These are phyloP conservation scores for Porphyrellus cyaneotinctus DNA, from an alignment of 768 basidiomycete species.

Conservation along the genomic window DNA sequence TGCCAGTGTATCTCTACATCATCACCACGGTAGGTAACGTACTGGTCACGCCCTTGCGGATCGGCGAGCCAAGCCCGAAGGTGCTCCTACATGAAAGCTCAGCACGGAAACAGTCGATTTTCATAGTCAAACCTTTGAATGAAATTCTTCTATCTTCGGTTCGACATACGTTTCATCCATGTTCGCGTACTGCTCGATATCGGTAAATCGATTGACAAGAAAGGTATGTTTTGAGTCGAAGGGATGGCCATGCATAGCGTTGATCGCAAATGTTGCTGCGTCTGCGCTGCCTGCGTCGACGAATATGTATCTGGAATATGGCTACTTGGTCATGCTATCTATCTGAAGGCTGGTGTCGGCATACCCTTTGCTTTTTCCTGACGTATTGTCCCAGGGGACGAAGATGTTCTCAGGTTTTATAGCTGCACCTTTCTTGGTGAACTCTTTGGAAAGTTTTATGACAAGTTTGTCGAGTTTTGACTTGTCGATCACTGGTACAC, in stretches of 20 bases:
- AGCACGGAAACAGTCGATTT: slow-evolving; percentile 1
- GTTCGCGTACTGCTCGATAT: slow-evolving; percentile 78
- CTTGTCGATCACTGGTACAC: slow-evolving; percentile 85
- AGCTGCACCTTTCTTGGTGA: slow-evolving; percentile 72
- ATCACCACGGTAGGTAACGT: slow-evolving; percentile 89
- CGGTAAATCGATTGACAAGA: slow-evolving; percentile 80
- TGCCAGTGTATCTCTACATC: slow-evolving; percentile 92
- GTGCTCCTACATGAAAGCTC: slow-evolving; percentile 65
- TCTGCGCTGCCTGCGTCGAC: slow-evolving; percentile 70
- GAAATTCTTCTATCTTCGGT: slow-evolving; percentile 69
- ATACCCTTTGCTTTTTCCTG: slow-evolving; percentile 90
- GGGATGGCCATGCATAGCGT: slow-evolving; percentile 66
- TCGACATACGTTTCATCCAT: slow-evolving; percentile 78
- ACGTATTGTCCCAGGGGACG: slow-evolving; percentile 83
- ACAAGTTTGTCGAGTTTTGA: slow-evolving; percentile 80
- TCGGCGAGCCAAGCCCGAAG: slow-evolving; percentile 94
- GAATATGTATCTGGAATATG: slow-evolving; percentile 64
- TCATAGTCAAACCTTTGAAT: slow-evolving; percentile 53
- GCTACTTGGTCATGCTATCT: neutral
- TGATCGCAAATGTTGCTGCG: slow-evolving; percentile 65
- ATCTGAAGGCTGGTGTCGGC: slow-evolving; percentile 17
- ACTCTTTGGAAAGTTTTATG: slow-evolving; percentile 77
- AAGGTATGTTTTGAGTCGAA: slow-evolving; percentile 89
- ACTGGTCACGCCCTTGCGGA: slow-evolving; percentile 90
- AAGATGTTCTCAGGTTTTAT: slow-evolving; percentile 75